Conservation (phyloP, 805 yeast genomes). For the Scheffersomyces amazonensis region DNA sequence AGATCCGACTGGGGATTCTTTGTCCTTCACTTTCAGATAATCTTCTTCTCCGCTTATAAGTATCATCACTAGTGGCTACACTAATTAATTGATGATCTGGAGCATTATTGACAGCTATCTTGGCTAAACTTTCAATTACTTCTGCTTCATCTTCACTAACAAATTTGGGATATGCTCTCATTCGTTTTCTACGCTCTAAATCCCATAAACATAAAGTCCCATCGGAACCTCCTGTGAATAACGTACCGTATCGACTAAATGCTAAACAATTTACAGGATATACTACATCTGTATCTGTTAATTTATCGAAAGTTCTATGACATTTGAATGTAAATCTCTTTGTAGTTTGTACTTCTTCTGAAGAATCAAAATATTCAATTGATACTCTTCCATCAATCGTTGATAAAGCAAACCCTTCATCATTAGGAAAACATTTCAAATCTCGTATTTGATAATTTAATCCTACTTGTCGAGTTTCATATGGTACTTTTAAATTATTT, state of each 20-base stretch:
- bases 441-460: slow-evolving; percentile 63
- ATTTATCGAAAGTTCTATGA: slow-evolving; percentile 49
- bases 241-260: slow-evolving; percentile 35
- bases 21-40: slow-evolving; percentile 7
- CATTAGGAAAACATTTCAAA: slow-evolving; percentile 51
- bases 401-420: slow-evolving; percentile 59
- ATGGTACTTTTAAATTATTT: slow-evolving; percentile 42
- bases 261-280: slow-evolving; percentile 50
- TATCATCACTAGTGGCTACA: slow-evolving; percentile 43
- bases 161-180: slow-evolving; percentile 38
- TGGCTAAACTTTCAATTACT: slow-evolving; percentile 19
- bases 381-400: slow-evolving; percentile 84
- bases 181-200: slow-evolving; percentile 39
- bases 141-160: slow-evolving; percentile 10
- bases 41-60: slow-evolving; percentile 24
- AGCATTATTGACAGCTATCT: slow-evolving; percentile 14
- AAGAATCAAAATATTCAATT: slow-evolving; percentile 61
- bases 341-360: slow-evolving; percentile 35
- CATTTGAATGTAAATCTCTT: slow-evolving; percentile 77
- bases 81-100: slow-evolving; percentile 21
- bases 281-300: slow-evolving; percentile 46
- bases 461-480: slow-evolving; percentile 58
- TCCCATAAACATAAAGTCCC: slow-evolving; percentile 52
- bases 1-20: slow-evolving; percentile 15
- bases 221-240: slow-evolving; percentile 55